Evolutionary conservation across 805 yeast genomes (phyloP).

Genomic region (Yamadazyma tumulicola): DNA sequence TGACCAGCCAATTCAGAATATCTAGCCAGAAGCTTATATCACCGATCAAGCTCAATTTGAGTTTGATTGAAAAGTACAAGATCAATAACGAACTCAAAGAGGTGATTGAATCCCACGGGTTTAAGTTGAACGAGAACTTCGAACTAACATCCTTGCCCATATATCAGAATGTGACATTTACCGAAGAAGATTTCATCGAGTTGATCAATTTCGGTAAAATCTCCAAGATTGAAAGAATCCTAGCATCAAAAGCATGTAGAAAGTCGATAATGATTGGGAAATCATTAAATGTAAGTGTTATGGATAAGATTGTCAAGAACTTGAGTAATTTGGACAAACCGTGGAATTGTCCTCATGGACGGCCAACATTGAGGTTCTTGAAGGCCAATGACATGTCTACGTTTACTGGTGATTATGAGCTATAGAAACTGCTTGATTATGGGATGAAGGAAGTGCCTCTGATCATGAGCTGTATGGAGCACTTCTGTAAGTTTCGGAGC

Average conservation of each 20-base stretch:
- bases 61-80: constrained; percentile 73
- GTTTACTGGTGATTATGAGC: constrained; percentile 1
- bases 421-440: constrained; percentile 3
- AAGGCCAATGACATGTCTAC: constrained; percentile 1
- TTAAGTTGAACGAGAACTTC: constrained; percentile 49
- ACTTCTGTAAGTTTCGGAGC: no score
- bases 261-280: constrained; percentile 92
- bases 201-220: constrained; percentile 48
- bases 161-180: constrained; percentile 68
- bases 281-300: constrained; percentile 52
- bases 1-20: constrained; percentile 50
- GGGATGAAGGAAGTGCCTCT: neutral
- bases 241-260: constrained; percentile 95
- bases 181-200: constrained; percentile 69
- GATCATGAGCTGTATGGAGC: no score
- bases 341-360: constrained; percentile 96
- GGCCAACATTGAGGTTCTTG: constrained; percentile 94
- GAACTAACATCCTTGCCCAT: constrained; percentile 63
- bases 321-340: constrained; percentile 79
- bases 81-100: constrained; percentile 48
- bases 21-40: constrained; percentile 63
- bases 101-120: constrained; percentile 82
- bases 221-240: constrained; percentile 73
- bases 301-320: constrained; percentile 67
- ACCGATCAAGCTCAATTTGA: constrained; percentile 60